phyloP scores from a whole-genome alignment of 768 basidiomycete genomes.

The Tulasnella sp. region DNA sequence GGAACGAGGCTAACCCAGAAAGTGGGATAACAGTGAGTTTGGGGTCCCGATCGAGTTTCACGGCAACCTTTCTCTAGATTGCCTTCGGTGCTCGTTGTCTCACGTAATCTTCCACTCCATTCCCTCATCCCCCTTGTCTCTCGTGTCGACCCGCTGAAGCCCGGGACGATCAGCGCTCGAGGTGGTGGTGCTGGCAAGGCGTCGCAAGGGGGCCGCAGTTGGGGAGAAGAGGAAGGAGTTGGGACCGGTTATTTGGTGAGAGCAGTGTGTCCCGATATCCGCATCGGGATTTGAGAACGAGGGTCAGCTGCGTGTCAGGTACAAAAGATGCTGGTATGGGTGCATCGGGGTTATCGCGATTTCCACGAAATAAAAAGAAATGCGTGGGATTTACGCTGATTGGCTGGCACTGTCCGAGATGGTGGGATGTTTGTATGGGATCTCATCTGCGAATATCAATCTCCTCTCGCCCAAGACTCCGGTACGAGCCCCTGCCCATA shows the following conservation, averaged over 20 bases:
- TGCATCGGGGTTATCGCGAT: slow-evolving; percentile 18
- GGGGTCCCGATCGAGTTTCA: slow-evolving; percentile 21
- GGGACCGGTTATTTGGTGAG: background rate
- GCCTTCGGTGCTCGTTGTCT: slow-evolving; percentile 14
- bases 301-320: slow-evolving; percentile 17
- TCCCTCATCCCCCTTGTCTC: background rate
- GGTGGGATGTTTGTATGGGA: background rate
- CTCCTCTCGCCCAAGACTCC: background rate
- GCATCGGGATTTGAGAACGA: slow-evolving; percentile 11
- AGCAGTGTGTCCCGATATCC: background rate
- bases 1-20: slow-evolving; percentile 17
- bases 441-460: slow-evolving; percentile 17
- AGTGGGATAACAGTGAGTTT: slow-evolving; percentile 13
- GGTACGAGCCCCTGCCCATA: background rate
- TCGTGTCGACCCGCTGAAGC: background rate
- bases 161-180: background rate
- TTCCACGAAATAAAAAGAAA: slow-evolving; percentile 20
- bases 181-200: background rate
- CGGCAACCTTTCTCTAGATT: slow-evolving; percentile 21
- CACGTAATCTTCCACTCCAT: slow-evolving; percentile 10
- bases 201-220: background rate
- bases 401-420: slow-evolving; percentile 14
- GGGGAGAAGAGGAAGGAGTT: background rate
- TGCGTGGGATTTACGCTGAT: slow-evolving; percentile 19
- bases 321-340: background rate